Evolutionary conservation across 2,329 filamentous ascomycete genomes (phyloP).

Genomic region (Arthrobotrys sphaeroides): DNA sequence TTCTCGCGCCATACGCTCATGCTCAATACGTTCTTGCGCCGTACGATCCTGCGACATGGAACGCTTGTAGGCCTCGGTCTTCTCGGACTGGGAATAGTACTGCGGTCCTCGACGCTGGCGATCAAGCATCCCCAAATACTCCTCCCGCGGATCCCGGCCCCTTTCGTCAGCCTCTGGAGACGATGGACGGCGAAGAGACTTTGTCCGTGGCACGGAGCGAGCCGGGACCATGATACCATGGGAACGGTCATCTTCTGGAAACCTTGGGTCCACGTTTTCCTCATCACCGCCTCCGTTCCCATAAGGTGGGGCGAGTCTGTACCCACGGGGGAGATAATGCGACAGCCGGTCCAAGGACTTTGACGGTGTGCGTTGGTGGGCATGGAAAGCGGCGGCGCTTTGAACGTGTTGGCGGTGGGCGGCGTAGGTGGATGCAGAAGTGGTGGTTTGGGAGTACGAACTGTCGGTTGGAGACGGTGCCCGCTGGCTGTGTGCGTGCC

Average conservation of each 20-base stretch:
- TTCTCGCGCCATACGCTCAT: not conserved
- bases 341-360: slow-evolving; percentile 48
- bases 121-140: slow-evolving; percentile 16
- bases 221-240: slow-evolving; percentile 37
- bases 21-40: not conserved
- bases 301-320: slow-evolving; percentile 38
- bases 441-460: slow-evolving; percentile 44
- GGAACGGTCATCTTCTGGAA: slow-evolving; percentile 29
- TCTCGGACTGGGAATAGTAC: slow-evolving; percentile 40
- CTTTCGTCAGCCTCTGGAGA: slow-evolving; percentile 16
- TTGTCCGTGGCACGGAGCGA: slow-evolving; percentile 20
- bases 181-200: slow-evolving; percentile 27
- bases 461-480: slow-evolving; percentile 39
- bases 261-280: slow-evolving; percentile 40
- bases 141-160: slow-evolving; percentile 26
- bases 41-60: slow-evolving; percentile 40
- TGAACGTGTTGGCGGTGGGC: slow-evolving; percentile 25
- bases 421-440: slow-evolving; percentile 36
- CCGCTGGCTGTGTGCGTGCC: slow-evolving; percentile 20
- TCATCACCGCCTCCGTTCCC: slow-evolving; percentile 11
- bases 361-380: slow-evolving; percentile 29
- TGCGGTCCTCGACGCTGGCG: not conserved
- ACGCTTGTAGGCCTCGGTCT: slow-evolving; percentile 21
- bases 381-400: slow-evolving; percentile 34
- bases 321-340: slow-evolving; percentile 35